Evolutionary conservation across 208 protist species (phyloP), one percentile per base, ranked within the genome.

Genomic region (Endotrypanum monterogeii): DNA sequence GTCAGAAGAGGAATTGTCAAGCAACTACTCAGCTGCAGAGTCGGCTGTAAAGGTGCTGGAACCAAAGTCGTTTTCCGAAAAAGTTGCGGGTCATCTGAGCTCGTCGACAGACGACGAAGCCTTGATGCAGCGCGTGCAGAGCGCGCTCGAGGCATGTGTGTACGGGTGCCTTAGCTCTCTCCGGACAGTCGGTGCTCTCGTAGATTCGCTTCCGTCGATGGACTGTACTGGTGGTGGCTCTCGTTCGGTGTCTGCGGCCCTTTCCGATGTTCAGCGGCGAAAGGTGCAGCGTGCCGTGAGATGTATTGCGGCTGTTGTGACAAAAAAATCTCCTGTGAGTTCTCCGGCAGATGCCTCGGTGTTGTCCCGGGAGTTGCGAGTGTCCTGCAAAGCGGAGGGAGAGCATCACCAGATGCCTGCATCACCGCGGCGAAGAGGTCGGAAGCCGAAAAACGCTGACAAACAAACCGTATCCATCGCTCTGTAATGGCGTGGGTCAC

Each of bases 131-230:
- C 50, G 55, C 18, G 37, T 35, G 1, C 73, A 62, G 0, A 39
- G 62, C n/a, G 74, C 67, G 16, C 30, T 78, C 6, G 55, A 61
- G 48, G 66, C 28, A 14, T 58, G 66, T 41, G 46, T 78, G 25
- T 73, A 73, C 66, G n/a, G 61, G 20, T 78, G 74, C 50, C 39
- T 72, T 20, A 51, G 56, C 28, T 65, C 74, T 62, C 74, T 78
- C 54, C 74, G 74, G 11, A 67, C 74, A 7, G 50, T 67, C 9
- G 58, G 74, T 35, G 65, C 58, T 32, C 57, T 78, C 14, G 37
- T 32, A n/a, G 30, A 44, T 1, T 44, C 65, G 56, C 32, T 25
- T 8, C 51, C n/a, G 11, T 55, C 16, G 5, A 8, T 1, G 3
- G 56, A 18, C 20, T 28, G 60, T n/a, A 11, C 37, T 11, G 0